Percentiles rank a stretch among this genome's conserved stretches.
Conservation (phyloP, 2,329 filamentous ascomycete species). For the Aspergillus neotritici region DNA sequence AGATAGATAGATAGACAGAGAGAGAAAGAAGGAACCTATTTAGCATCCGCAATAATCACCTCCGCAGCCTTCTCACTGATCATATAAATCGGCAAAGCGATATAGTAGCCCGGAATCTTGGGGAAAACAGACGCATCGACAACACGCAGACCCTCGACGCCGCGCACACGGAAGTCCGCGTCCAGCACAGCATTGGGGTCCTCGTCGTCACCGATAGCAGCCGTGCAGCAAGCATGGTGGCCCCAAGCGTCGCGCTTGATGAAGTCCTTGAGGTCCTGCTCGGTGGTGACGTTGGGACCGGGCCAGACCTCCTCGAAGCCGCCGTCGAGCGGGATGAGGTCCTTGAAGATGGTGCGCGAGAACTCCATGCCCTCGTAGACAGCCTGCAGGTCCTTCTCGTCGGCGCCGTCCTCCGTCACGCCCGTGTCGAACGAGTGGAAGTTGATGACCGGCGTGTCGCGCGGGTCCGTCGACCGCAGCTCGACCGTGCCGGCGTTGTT, state of each 20-base stretch:
- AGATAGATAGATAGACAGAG: too few species aligned
- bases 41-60: conserved; percentile 38
- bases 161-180: conserved; percentile 51
- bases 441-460: conserved; percentile 56
- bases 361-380: conserved; percentile 53
- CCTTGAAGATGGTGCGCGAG: conserved; percentile 44
- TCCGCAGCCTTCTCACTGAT: conserved; percentile 58
- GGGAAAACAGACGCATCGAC: conserved; percentile 58
- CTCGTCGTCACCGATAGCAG: conserved; percentile 49
- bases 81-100: conserved; percentile 51
- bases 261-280: conserved; percentile 44
- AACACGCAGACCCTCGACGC: conserved; percentile 52
- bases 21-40: too few species aligned
- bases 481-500: conserved; percentile 59
- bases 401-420: conserved; percentile 31
- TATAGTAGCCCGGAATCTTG: conserved; percentile 51
- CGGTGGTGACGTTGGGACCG: conserved; percentile 38
- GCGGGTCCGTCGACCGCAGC: conserved; percentile 56
- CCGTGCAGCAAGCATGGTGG: conserved; percentile 53
- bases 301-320: conserved; percentile 43
- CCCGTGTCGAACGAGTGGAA: conserved; percentile 52
- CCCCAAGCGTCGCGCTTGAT: conserved; percentile 49
- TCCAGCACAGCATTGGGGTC: conserved; percentile 53
- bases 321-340: conserved; percentile 39
- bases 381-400: conserved; percentile 50